phyloP scores from a whole-genome alignment of 208 protist species.

The Trypanosoma mega region DNA sequence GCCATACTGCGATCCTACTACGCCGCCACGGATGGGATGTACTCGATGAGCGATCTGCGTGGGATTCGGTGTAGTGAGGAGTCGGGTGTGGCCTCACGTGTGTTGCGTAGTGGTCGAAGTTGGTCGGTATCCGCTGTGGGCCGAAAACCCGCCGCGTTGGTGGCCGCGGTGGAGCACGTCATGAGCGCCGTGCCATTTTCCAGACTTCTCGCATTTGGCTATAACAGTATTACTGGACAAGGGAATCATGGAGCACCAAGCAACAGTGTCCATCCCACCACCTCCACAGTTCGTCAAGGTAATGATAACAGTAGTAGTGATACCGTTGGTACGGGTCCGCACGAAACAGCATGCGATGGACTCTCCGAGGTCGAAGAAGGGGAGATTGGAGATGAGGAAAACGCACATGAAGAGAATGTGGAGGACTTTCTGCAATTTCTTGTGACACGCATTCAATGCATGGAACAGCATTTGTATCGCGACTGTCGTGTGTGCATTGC shows the following conservation, averaged over 20 bases:
- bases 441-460: neutral
- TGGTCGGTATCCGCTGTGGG: neutral
- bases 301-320: too few species aligned
- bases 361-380: too few species aligned
- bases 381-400: too few species aligned
- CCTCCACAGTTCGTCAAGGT: too few species aligned
- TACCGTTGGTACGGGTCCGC: too few species aligned
- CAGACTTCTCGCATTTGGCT: too few species aligned
- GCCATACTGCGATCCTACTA: constrained; percentile 13
- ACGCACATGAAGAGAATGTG: neutral
- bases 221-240: too few species aligned
- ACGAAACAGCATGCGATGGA: too few species aligned
- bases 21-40: constrained; percentile 11
- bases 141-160: neutral
- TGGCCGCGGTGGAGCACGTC: constrained; percentile 1
- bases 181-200: constrained; percentile 1
- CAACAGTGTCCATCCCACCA: too few species aligned
- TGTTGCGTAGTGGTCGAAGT: neutral
- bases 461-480: constrained; percentile 13
- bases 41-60: constrained; percentile 16
- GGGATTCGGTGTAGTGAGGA: constrained; percentile 19
- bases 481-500: constrained; percentile 12
- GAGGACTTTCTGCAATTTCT: constrained; percentile 10
- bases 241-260: too few species aligned
- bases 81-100: neutral